Base-by-base conservation (phyloP, 1,139 yeast species). In the Yamadazyma aaseri region DNA sequence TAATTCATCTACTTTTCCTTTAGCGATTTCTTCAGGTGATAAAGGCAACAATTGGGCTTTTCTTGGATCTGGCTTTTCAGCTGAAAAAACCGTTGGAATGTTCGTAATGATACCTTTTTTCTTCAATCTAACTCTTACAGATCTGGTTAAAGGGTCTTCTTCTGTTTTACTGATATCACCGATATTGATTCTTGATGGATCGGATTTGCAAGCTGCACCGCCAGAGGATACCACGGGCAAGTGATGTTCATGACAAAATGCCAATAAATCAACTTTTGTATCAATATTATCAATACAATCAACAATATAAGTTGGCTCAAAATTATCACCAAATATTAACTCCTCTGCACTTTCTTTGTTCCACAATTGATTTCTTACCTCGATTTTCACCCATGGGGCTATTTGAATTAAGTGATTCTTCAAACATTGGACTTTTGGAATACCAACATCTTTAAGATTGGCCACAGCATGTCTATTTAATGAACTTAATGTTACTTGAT, bases 231-330 rank as follows among this genome's bases (percentile, higher is more conserved):
- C 76, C 18, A 87, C 82, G 12, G 76, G 75, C 26, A 90, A 56
- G 1, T 68, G 58, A 30, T 76, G 65, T 17, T 70, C 68, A 54
- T 81, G 65, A 47, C 95, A 84, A 60, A 73, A 89, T 23, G 82
- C 80, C 44, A 92, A 65, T 36, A 92, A 66, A 51, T 92, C 98
- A 17, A 89, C 95, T 56, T 92, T 92, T 17, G 97, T 89, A 50
- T 90, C 96, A 41, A 92, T 82, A 55, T 92, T 92, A 60, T 92
- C 98, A 47, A 92, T 92, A 60, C 97, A 92, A 56, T 92, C 98
- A 29, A 92, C 83, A 17, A 92, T 79, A 56, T 79, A 86, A 21
- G 80, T 83, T 35, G 86, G 90, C 4, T 63, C 51, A 35, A 77
- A 79, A 34, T 66, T 68, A 25, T 66, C 78, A 7, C 76, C 76